Base-by-base conservation (phyloP, 83 land plant species). In the Picea engelmannii region DNA sequence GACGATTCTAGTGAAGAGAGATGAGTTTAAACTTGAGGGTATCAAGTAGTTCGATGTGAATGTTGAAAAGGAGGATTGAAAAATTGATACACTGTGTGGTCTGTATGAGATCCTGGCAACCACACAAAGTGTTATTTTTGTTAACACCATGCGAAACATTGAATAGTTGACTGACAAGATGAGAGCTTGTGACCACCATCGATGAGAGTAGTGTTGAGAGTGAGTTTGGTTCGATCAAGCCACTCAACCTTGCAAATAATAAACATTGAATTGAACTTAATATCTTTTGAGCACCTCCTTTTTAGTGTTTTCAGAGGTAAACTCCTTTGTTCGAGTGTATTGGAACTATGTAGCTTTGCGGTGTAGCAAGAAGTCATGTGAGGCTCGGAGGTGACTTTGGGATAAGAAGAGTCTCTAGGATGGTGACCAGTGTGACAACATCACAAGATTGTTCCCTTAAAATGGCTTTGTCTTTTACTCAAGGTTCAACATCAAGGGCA, bases 131-230 rank as follows among this genome's bases (percentile, higher is more conserved):
- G 92, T 90, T 61, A 90, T 90, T 44, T 90, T 90, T 81, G 18
- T 62, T 13, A 62, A 62, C 20, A 62, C 64, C 15, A 62, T 13
- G 20, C 64, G 64, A 62, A 62, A 62, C 5, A 18, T 97, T 44
- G 98, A 97, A 76, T 97, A 98, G 99, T 86, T 97, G 10, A 93
- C 98, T 21, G 98, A 92, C 60, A 97, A 91, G 87, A 97, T 97
- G 99, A 89, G 94, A 24, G 88, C 85, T 67, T 86, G 89, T 67
- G 95, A 97, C 83, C 95, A 95, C 76, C 94, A 98, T 8, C 35
- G 35, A 31, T 31, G 35, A 31, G 35, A 31, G 35, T 31, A 31
- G 35, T 31, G 35, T 31, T 1, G 35, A 31, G 35, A 31, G 35
- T 31, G 35, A 31, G 35, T 31, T 31, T 31, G 35, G 35, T 31